These are phyloP conservation scores for Pseudogymnoascus sp. DNA, from an alignment of 2,329 filamentous ascomycete genomes.

Conservation along the genomic window DNA sequence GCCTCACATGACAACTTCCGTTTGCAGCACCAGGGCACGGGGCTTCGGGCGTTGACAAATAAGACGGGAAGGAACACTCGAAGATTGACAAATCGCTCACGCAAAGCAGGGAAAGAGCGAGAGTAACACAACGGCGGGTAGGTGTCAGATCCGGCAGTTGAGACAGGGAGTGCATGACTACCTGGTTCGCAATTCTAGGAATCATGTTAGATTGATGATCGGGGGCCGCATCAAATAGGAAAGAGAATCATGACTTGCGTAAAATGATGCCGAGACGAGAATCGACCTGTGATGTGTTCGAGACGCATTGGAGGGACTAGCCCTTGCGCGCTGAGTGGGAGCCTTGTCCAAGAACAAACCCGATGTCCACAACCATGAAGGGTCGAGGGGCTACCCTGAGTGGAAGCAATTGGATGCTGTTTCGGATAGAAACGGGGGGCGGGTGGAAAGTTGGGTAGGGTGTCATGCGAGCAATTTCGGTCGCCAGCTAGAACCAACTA, in stretches of 20 bases:
- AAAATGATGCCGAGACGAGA: background rate
- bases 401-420: background rate
- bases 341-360: background rate
- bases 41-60: background rate
- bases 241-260: background rate
- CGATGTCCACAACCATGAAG: background rate
- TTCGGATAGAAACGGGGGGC: background rate
- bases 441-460: background rate
- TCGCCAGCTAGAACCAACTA: background rate
- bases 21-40: slow-evolving; percentile 1
- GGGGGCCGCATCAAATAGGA: background rate
- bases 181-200: background rate
- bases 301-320: background rate
- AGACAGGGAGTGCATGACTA: slow-evolving; percentile 3
- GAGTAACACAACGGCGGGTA: background rate
- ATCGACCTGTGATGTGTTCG: background rate
- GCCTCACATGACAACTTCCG: slow-evolving; percentile 1
- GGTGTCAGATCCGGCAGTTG: background rate
- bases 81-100: slow-evolving; percentile 3
- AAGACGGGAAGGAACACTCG: background rate
- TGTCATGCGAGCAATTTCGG: slow-evolving; percentile 1
- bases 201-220: background rate
- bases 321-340: background rate
- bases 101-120: background rate
- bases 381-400: background rate